Conservation (phyloP, 305 asterid species). For the Fraxinus paxiana region DNA sequence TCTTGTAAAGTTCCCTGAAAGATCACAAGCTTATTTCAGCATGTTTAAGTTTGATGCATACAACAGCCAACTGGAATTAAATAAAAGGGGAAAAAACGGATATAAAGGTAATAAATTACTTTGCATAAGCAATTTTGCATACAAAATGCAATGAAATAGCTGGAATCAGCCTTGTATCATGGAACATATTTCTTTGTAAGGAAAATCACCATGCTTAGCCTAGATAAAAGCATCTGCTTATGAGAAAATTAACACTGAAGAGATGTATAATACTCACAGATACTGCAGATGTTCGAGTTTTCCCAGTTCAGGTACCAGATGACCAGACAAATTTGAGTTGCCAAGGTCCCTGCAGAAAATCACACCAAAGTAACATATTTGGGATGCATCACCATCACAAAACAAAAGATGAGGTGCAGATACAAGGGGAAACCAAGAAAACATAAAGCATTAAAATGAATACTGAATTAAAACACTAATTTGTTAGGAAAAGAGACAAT, state of each 20-base stretch:
- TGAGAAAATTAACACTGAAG: background rate
- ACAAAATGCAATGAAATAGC: background rate
- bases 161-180: background rate
- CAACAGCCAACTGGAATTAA: background rate
- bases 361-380: conserved; percentile 11
- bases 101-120: background rate
- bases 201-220: background rate
- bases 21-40: conserved; percentile 17
- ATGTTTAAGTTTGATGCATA: background rate
- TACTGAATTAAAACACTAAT: background rate
- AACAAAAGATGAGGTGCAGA: background rate
- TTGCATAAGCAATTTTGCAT: background rate
- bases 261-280: conserved; percentile 42
- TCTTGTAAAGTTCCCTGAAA: conserved; percentile 75
- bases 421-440: background rate
- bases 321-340: conserved; percentile 70
- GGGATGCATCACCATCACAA: conserved; percentile 20
- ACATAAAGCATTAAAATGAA: background rate
- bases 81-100: background rate
- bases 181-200: background rate
- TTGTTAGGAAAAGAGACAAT: background rate
- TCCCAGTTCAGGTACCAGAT: conserved; percentile 72
- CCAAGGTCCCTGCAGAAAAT: conserved; percentile 65
- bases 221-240: background rate
- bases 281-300: conserved; percentile 71